Evolutionary conservation across 352 stramenopile genomes (phyloP).

Genomic region (Poterioochromonas sp.): DNA sequence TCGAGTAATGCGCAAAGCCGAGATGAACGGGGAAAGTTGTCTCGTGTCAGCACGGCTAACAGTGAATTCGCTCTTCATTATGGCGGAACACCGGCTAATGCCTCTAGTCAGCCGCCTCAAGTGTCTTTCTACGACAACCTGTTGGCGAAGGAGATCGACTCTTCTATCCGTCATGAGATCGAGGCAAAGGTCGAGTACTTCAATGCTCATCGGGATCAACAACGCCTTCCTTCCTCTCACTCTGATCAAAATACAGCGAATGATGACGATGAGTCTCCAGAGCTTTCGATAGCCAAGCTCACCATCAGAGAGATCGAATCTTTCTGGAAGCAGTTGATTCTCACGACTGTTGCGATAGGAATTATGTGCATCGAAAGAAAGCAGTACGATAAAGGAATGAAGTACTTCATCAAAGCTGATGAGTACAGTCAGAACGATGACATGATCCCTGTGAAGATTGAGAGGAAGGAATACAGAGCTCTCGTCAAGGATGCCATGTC

Average conservation of each 20-base stretch:
- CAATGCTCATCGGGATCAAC: too few relatives aligned
- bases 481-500: background rate
- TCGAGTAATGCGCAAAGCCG: background rate
- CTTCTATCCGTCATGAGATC: background rate
- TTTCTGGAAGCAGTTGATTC: slow-evolving; percentile 75
- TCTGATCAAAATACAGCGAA: too few relatives aligned
- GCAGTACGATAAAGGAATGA: slow-evolving; percentile 60
- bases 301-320: slow-evolving; percentile 43
- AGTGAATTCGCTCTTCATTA: background rate
- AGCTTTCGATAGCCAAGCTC: slow-evolving; percentile 9
- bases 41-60: background rate
- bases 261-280: slow-evolving; percentile 31
- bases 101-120: too few relatives aligned
- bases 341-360: slow-evolving; percentile 73
- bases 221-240: slow-evolving; percentile 33
- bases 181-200: too few relatives aligned
- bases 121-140: too few relatives aligned
- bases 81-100: too few relatives aligned
- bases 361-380: slow-evolving; percentile 67
- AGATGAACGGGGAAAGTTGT: background rate
- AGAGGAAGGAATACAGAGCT: background rate
- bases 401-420: slow-evolving; percentile 66
- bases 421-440: slow-evolving; percentile 41
- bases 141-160: background rate
- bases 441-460: background rate